A percentile compares a stretch with the other conserved stretches of the same genome.
These are phyloP conservation scores for Pichia terricola DNA, from an alignment of 1,139 yeast species.

Conservation along the genomic window DNA sequence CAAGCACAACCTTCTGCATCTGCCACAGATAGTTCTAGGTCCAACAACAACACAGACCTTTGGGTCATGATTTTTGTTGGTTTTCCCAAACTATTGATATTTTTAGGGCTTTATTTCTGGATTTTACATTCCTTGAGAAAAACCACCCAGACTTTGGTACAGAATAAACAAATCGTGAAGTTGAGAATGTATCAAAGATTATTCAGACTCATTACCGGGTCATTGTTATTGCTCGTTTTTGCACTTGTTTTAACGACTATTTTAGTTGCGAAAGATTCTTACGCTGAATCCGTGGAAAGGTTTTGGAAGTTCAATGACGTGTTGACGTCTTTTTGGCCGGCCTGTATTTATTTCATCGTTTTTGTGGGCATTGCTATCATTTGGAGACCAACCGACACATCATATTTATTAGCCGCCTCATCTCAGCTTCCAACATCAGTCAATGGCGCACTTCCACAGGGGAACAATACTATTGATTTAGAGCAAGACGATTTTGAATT, in stretches of 20 bases:
- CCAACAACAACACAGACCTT: slow-evolving; percentile 24
- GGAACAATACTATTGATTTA: slow-evolving; percentile 43
- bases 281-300: slow-evolving; percentile 68
- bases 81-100: slow-evolving; percentile 61
- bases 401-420: slow-evolving; percentile 89
- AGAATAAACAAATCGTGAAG: slow-evolving; percentile 88
- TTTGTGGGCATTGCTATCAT: slow-evolving; percentile 80
- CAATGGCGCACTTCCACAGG: slow-evolving; percentile 54
- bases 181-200: slow-evolving; percentile 75
- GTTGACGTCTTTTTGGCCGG: slow-evolving; percentile 89
- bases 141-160: slow-evolving; percentile 64
- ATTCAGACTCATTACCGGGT: slow-evolving; percentile 62
- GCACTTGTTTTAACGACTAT: slow-evolving; percentile 69
- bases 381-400: slow-evolving; percentile 97
- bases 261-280: slow-evolving; percentile 62
- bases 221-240: slow-evolving; percentile 47
- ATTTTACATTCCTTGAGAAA: slow-evolving; percentile 63
- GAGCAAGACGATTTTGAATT: slow-evolving; percentile 52
- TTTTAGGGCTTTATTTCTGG: slow-evolving; percentile 66
- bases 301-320: slow-evolving; percentile 93
- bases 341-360: slow-evolving; percentile 74
- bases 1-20: slow-evolving; percentile 25
- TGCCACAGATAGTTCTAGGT: slow-evolving; percentile 23
- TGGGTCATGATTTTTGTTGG: slow-evolving; percentile 41
- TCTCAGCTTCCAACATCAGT: slow-evolving; percentile 84